phyloP scores from a whole-genome alignment of 2,329 filamentous ascomycete genomes.

The Colletotrichum simmondsii region DNA sequence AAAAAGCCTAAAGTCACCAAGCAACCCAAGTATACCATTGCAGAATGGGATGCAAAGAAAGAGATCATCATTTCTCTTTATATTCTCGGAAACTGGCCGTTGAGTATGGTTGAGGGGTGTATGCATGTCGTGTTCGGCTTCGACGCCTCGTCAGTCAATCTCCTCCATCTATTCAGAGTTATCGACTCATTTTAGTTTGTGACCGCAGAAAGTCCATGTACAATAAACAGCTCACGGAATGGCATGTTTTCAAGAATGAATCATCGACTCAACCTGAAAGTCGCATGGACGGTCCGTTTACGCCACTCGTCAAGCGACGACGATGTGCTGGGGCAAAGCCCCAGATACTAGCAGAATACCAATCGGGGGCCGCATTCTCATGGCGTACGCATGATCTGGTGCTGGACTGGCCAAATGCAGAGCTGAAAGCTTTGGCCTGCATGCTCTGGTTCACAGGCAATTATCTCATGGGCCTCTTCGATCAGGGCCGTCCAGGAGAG shows the following conservation, averaged over 20 bases:
- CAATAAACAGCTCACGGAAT: not conserved
- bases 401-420: too few species aligned
- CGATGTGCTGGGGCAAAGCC: too few species aligned
- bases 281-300: not conserved
- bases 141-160: not conserved
- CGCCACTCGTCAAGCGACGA: not conserved
- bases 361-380: too few species aligned
- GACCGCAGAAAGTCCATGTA: not conserved
- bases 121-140: not conserved
- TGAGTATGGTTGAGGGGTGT: not conserved
- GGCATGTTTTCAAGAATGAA: not conserved
- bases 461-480: too few species aligned
- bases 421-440: too few species aligned
- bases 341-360: too few species aligned
- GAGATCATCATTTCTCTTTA: not conserved
- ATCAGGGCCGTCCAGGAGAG: not conserved
- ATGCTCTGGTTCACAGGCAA: too few species aligned
- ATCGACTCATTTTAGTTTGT: not conserved
- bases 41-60: not conserved
- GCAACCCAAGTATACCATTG: not conserved
- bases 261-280: not conserved
- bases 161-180: not conserved
- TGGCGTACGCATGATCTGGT: too few species aligned
- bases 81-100: not conserved
- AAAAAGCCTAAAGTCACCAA: too few species aligned